Base-by-base conservation (phyloP, 2,329 filamentous ascomycete species). In the Hysterium pulicare region DNA sequence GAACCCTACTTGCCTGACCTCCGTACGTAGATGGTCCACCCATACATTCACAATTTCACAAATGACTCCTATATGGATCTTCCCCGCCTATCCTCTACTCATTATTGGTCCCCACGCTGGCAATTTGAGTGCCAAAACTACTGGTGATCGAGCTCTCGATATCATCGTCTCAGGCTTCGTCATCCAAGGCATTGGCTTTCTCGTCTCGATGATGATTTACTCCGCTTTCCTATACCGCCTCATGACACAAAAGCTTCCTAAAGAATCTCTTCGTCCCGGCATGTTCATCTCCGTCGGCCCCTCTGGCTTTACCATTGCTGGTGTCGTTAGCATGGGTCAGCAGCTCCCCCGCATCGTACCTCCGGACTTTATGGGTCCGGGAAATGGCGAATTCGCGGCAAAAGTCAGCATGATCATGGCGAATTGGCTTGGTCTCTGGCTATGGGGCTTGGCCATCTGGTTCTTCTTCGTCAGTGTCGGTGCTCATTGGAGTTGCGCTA, bases 31-130 rank as follows among this genome's bases (percentile, higher is more conserved):
- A 54, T 83, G 80, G 80, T 81, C 77, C 2, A 83, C 79, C 0
- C 77, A 79, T 46, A 81, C 78, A 2, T 83, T 82, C 53, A 83
- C 88, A 0, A 87, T 93, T 36, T 84, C 87, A 24, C 82, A 82
- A 40, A 93, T 94, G 88, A 93, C 87, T 0, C 87, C 87, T 0
- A 82, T 89, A 15, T 93, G 87, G 87, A 89, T 91, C 41, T 93
- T 93, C 51, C 88, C 87, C 0, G 87, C 85, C 1, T 94, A 94
- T 50, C 87, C 88, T 0, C 74, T 93, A 17, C 76, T 94, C 3
- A 79, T 93, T 7, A 81, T 85, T 17, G 87, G 84, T 0, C 84
- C 87, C 0, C 82, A 90, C 52, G 87, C 84, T 4, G 77, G 78
- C 15, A 81, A 76, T 5, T 61, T 83, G 10, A 73, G 76, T 17